Conservation (phyloP, 345 rosid species). For the Noccaea caerulescens region DNA sequence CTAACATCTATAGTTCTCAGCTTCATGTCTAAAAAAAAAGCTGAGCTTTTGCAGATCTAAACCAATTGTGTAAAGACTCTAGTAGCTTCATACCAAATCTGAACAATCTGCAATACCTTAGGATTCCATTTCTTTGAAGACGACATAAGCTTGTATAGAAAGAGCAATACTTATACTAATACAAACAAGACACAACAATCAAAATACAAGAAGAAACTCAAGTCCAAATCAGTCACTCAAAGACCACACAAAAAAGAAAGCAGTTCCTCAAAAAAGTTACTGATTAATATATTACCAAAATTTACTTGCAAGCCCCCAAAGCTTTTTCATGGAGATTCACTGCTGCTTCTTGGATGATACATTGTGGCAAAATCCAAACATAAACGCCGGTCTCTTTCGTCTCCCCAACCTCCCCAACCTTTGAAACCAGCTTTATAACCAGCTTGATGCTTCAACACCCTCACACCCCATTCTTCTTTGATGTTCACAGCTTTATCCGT, state of each 20-base stretch:
- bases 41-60: too few relatives aligned
- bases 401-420: slow-evolving; percentile 99
- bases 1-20: too few relatives aligned
- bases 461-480: slow-evolving; percentile 65
- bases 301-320: slow-evolving; percentile 28
- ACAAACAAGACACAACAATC: slow-evolving; percentile 34
- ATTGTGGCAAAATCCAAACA: slow-evolving; percentile 73
- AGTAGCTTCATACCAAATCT: neutral
- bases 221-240: neutral
- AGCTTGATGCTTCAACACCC: slow-evolving; percentile 61
- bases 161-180: neutral
- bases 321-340: slow-evolving; percentile 37
- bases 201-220: slow-evolving; percentile 12
- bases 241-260: neutral
- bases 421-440: slow-evolving; percentile 97
- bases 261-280: slow-evolving; percentile 1
- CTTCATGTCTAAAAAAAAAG: too few relatives aligned
- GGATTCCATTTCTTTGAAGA: neutral
- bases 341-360: slow-evolving; percentile 30
- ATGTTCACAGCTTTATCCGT: slow-evolving; percentile 65
- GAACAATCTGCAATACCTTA: neutral
- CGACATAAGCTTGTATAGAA: slow-evolving; percentile 2
- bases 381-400: slow-evolving; percentile 74
- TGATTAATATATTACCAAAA: neutral
- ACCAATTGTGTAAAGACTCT: neutral